Base-by-base conservation (phyloP, 2,329 filamentous ascomycete species). In the Calonectria pseudoreteaudii region DNA sequence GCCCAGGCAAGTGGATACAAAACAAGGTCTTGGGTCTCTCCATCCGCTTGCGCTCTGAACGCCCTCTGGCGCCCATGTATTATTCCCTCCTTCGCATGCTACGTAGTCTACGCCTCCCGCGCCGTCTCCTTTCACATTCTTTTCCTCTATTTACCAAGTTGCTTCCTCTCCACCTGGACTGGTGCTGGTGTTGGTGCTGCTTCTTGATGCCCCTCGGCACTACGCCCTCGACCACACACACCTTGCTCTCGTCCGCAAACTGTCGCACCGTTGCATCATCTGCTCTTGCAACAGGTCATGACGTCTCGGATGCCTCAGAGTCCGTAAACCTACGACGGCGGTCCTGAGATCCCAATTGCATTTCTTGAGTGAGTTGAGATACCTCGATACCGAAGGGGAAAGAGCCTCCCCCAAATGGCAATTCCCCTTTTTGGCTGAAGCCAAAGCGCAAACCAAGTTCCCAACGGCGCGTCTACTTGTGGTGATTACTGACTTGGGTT, bases 31-130 rank as follows among this genome's bases (percentile, higher is more conserved):
- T 31, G 58, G 68, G 66, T 66, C 62, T 76, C 70, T 78, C 71
- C 77, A 77, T 75, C 74, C 75, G 76, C 70, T 75, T 77, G 74
- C 76, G 77, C 79, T 77, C 74, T 74, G 80, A 80, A 80, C 79
- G 74, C 70, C 74, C 66, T 76, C 73, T 77, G 75, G 78, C 58
- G 53, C 66, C 65, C 64, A 72, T 71, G 77, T 76, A 75, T 72
- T 68, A 64, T 72, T 71, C 62, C 58, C 71, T 75, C 74, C 58
- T 70, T 72, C 41, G 26, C 67, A 60, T 60, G 49, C 52, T 62
- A 50, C 70, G 72, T 72, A 74, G 77, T 76, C 73, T 41, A 76
- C 60, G 73, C 68, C 56, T 72, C 56, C 70, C 67, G 58, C 66
- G 71, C 71, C 68, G 73, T 75, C 75, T 71, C 68, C 58, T 70